Conservation (phyloP, 768 basidiomycete genomes). For the Porpolomopsis calyptriformis region DNA sequence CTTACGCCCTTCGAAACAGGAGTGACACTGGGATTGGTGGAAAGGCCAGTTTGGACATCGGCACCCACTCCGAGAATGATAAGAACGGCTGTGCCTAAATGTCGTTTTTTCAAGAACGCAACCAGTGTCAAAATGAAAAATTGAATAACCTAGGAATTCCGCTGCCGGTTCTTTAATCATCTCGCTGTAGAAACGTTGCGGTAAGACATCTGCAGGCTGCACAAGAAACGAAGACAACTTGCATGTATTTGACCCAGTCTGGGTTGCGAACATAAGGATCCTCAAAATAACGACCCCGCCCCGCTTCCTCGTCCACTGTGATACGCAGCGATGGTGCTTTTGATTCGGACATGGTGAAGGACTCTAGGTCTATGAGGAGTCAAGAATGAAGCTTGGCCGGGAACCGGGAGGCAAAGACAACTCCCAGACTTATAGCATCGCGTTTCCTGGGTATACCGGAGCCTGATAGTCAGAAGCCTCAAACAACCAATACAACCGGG, state of each 20-base stretch:
- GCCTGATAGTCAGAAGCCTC: background rate
- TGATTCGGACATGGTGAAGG: background rate
- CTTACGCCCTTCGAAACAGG: slow-evolving; percentile 46
- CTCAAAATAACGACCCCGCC: background rate
- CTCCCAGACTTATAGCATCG: background rate
- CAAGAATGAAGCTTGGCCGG: background rate
- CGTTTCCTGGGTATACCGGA: background rate
- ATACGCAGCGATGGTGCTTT: background rate
- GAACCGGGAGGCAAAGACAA: background rate
- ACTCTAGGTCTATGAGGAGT: background rate
- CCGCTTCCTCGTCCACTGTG: background rate
- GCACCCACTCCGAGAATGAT: slow-evolving; percentile 51
- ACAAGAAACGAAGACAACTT: background rate
- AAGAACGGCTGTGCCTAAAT: slow-evolving; percentile 36
- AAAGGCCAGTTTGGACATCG: slow-evolving; percentile 46
- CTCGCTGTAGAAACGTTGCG: slow-evolving; percentile 21
- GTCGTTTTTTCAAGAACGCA: background rate
- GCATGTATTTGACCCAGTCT: background rate
- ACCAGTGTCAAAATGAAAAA: background rate
- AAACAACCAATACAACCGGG: background rate
- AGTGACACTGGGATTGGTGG: slow-evolving; percentile 34
- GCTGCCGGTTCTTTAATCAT: slow-evolving; percentile 48
- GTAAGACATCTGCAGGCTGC: background rate
- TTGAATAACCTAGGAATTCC: slow-evolving; percentile 41
- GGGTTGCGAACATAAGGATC: background rate